Conservation (phyloP, 2,329 filamentous ascomycete genomes). For the Colletotrichum sp. region DNA sequence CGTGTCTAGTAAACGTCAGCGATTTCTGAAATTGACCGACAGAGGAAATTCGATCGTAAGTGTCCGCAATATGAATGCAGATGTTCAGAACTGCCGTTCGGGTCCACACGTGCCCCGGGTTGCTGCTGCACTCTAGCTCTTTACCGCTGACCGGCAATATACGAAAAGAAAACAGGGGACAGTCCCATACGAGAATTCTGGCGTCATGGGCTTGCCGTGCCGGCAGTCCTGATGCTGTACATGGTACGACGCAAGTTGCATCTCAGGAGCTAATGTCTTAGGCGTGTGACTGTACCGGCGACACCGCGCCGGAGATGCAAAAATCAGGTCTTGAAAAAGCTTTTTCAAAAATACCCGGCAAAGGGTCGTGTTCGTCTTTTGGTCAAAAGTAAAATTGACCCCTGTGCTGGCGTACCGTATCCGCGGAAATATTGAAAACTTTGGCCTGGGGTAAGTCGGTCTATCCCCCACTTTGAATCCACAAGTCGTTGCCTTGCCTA, state of each 20-base stretch:
- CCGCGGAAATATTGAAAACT: background rate
- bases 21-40: background rate
- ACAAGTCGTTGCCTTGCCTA: background rate
- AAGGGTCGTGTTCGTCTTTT: background rate
- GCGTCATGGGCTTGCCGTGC: background rate
- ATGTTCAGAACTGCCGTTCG: background rate
- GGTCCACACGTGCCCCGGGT: background rate
- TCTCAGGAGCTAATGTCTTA: background rate
- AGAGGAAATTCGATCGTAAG: background rate
- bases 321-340: background rate
- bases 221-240: background rate
- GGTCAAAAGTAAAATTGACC: background rate
- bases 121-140: background rate
- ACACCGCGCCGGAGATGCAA: background rate
- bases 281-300: background rate
- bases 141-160: background rate
- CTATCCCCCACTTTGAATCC: background rate
- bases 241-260: background rate
- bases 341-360: background rate
- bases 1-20: background rate
- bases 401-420: background rate
- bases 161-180: background rate
- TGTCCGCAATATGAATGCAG: background rate
- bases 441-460: background rate
- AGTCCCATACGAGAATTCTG: background rate